Percentiles rank a stretch among this genome's conserved stretches.
Conservation (phyloP, 495 filamentous ascomycete genomes). For the Penicillium angulare region DNA sequence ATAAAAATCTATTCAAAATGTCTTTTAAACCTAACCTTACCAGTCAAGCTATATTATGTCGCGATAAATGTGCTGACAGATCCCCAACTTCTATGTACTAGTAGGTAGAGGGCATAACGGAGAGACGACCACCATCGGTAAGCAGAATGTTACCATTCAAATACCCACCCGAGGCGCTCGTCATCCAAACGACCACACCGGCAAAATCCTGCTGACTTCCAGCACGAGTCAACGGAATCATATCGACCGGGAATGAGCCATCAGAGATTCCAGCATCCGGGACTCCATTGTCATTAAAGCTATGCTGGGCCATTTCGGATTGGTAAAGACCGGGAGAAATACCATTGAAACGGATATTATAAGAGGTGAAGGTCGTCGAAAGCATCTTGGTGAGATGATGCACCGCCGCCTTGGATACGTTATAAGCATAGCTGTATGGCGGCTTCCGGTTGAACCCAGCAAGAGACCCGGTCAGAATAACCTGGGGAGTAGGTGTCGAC, state of each 20-base stretch:
- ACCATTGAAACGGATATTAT: constrained; percentile 63
- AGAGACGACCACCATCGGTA: constrained; percentile 58
- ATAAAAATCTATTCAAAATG: too few species aligned
- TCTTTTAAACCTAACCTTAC: too few species aligned
- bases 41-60: too few species aligned
- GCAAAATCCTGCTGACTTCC: constrained; percentile 64
- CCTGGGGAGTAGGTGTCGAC: constrained; percentile 55
- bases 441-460: constrained; percentile 55
- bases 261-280: constrained; percentile 28
- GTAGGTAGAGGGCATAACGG: constrained; percentile 47
- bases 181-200: constrained; percentile 60
- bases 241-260: constrained; percentile 39
- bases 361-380: constrained; percentile 50
- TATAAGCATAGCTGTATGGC: constrained; percentile 61
- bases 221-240: constrained; percentile 51
- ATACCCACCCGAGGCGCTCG: constrained; percentile 59
- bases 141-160: constrained; percentile 58
- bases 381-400: constrained; percentile 65
- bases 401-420: constrained; percentile 60
- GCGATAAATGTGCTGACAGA: too few species aligned
- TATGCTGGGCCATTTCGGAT: constrained; percentile 58
- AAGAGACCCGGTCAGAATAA: constrained; percentile 64
- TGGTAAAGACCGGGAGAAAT: constrained; percentile 65
- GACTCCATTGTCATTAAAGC: constrained; percentile 16
- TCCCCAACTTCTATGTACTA: constrained; percentile 15